phyloP scores from a whole-genome alignment of 2,329 filamentous ascomycete genomes.

The Mariannaea elegans region DNA sequence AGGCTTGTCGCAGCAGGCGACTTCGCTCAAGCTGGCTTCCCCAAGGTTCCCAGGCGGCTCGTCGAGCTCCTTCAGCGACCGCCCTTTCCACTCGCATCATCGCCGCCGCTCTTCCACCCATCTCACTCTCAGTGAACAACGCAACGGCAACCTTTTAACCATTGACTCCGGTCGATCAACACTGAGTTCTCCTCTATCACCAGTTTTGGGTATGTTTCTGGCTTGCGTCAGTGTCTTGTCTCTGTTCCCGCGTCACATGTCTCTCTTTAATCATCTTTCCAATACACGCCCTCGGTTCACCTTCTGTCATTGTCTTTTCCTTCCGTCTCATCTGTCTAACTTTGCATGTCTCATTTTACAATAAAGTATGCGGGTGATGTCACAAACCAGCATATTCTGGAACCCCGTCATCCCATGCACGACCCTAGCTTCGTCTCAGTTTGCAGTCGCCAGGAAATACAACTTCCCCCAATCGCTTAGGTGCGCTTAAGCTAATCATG shows the following conservation, averaged over 20 bases:
- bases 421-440: slow-evolving; percentile 8
- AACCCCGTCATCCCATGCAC: slow-evolving; percentile 11
- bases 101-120: slow-evolving; percentile 59
- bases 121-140: slow-evolving; percentile 44
- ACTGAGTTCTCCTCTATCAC: slow-evolving; percentile 53
- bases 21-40: slow-evolving; percentile 59
- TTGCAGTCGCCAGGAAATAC: slow-evolving; percentile 23
- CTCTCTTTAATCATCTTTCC: slow-evolving; percentile 1
- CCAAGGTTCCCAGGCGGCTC: slow-evolving; percentile 59
- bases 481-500: slow-evolving; percentile 39
- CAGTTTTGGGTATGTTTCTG: slow-evolving; percentile 63
- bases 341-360: slow-evolving; percentile 11
- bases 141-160: slow-evolving; percentile 42
- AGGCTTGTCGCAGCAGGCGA: slow-evolving; percentile 35
- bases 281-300: slow-evolving; percentile 19
- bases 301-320: slow-evolving; percentile 21
- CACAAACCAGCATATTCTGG: slow-evolving; percentile 1
- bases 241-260: slow-evolving; percentile 20
- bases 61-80: slow-evolving; percentile 63
- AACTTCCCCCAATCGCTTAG: slow-evolving; percentile 19
- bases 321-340: slow-evolving; percentile 9
- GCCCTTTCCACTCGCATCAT: slow-evolving; percentile 58
- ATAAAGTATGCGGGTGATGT: slow-evolving; percentile 15
- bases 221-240: slow-evolving; percentile 33
- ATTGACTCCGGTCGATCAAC: slow-evolving; percentile 42